A percentile compares a stretch with the other conserved stretches of the same genome.
Evolutionary conservation across 1,284 basidiomycete genomes (phyloP).

Genomic region (Heterobasidion occidentale): DNA sequence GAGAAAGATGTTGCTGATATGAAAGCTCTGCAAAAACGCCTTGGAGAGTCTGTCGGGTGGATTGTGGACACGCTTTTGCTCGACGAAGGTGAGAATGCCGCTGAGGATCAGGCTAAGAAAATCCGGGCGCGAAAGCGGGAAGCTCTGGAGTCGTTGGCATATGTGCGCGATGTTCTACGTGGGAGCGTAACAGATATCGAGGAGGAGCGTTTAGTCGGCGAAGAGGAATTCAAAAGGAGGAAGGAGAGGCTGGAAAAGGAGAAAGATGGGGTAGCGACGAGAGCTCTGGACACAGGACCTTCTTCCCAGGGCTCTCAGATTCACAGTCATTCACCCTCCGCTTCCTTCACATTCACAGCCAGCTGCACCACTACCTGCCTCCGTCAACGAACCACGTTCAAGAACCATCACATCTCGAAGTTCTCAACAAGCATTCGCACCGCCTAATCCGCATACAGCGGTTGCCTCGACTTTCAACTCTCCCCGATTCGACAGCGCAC

Average conservation of each 20-base stretch:
- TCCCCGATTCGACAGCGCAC: conserved; percentile 4
- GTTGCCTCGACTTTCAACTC: conserved; percentile 7
- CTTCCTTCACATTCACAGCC: conserved; percentile 5
- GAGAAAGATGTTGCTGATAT: conserved; percentile 52
- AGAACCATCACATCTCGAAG: conserved; percentile 4
- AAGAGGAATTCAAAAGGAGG: conserved; percentile 32
- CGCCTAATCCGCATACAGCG: background rate
- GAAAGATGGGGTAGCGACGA: conserved; percentile 9
- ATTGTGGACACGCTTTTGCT: conserved; percentile 61
- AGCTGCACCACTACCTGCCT: conserved; percentile 1
- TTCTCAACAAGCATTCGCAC: background rate
- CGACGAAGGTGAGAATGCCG: conserved; percentile 37
- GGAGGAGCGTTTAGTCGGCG: conserved; percentile 53
- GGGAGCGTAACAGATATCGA: conserved; percentile 47
- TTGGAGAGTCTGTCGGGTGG: conserved; percentile 64
- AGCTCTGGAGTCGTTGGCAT: conserved; percentile 64
- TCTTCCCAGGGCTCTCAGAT: background rate
- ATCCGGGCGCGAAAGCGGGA: conserved; percentile 44
- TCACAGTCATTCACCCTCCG: conserved; percentile 7
- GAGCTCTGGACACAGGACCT: conserved; percentile 6
- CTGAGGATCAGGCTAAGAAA: conserved; percentile 29
- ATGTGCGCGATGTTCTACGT: conserved; percentile 66
- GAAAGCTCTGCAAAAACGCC: conserved; percentile 43
- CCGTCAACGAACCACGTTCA: conserved; percentile 4
- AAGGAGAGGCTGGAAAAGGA: conserved; percentile 21